A percentile compares a stretch with the other conserved stretches of the same genome.
phyloP scores from a whole-genome alignment of 345 rosid genomes.

The Brassica carinata region DNA sequence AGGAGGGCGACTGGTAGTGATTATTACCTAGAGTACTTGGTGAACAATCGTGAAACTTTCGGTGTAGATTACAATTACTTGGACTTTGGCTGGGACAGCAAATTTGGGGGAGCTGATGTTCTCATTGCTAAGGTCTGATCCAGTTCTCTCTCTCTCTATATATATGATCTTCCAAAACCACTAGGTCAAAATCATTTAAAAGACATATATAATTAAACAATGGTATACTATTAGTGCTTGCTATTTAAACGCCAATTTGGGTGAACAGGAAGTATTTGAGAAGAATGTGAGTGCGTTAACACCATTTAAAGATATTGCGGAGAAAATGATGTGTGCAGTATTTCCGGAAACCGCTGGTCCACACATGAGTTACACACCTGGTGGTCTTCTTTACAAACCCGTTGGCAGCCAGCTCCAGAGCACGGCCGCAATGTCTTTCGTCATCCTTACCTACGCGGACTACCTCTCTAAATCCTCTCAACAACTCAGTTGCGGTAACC shows the following conservation, averaged over 20 bases:
- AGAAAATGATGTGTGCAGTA: conserved; percentile 79
- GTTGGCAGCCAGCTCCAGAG: conserved; percentile 92
- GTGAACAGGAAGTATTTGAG: conserved; percentile 61
- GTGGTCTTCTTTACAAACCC: conserved; percentile 79
- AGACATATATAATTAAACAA: not conserved
- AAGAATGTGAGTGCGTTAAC: conserved; percentile 50
- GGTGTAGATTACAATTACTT: conserved; percentile 29
- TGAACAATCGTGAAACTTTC: conserved; percentile 25
- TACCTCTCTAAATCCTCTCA: conserved; percentile 72
- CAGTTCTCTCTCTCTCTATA: not conserved
- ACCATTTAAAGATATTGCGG: conserved; percentile 72
- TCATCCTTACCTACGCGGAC: conserved; percentile 77
- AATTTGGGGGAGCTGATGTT: conserved; percentile 69
- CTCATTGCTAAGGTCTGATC: conserved; percentile 59
- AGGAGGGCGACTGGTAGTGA: conserved; percentile 57
- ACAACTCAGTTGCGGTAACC: conserved; percentile 57
- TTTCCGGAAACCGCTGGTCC: conserved; percentile 62
- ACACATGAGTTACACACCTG: conserved; percentile 74
- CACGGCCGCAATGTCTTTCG: conserved; percentile 74
- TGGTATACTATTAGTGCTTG: not conserved
- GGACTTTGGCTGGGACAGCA: conserved; percentile 88
- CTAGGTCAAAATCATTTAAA: not conserved
- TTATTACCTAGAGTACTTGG: conserved; percentile 45
- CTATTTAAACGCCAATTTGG: not conserved
- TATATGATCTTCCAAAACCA: not conserved